Base-by-base conservation (phyloP, 2,329 filamentous ascomycete genomes). In the Chaetomium sp. region DNA sequence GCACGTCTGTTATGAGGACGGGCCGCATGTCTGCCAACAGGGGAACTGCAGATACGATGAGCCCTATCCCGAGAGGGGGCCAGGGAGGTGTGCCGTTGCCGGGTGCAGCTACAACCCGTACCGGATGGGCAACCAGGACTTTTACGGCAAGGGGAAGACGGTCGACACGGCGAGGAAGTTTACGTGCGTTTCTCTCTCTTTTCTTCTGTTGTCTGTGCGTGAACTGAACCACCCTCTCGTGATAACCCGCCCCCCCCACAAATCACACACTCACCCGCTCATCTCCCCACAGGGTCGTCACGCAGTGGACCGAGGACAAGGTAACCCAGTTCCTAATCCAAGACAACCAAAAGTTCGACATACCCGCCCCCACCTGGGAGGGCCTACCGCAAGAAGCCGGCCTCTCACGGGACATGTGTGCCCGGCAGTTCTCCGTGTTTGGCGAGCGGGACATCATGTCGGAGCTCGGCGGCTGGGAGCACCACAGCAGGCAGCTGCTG, bases 311-410 rank as follows among this genome's bases (percentile, higher is more conserved):
- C 65, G 49, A 64, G 29, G 76, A 75, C 61, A 79, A 82, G 70
- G 82, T 87, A 72, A 78, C 79, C 56, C 83, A 85, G 69, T 78
- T 84, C 73, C 86, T 86, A 71, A 78, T 86, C 45, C 85, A 87
- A 73, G 74, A 82, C 73, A 82, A 81, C 66, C 75, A 77, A 23
- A 79, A 84, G 64, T 82, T 85, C 67, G 76, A 81, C 63, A 60
- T 71, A 13, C 70, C 72, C 10, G 82, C 84, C 70, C 72, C 73
- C 13, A 70, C 70, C 29, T 66, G 25, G n/a, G 66, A 72, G 31
- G 72, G 70, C 57, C 69, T 74, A 57, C 69, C 70, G 5, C 63
- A 63, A 5, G 70, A 67, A 71, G 67, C 59, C 79, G 86, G 38
- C 3, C 21, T 76, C 83, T 90, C 82, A 62, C 79, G 82, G 57